A percentile compares a stretch with the other conserved stretches of the same genome.
Conservation (phyloP, 2,329 filamentous ascomycete genomes). For the Emydomyces testavorans region DNA sequence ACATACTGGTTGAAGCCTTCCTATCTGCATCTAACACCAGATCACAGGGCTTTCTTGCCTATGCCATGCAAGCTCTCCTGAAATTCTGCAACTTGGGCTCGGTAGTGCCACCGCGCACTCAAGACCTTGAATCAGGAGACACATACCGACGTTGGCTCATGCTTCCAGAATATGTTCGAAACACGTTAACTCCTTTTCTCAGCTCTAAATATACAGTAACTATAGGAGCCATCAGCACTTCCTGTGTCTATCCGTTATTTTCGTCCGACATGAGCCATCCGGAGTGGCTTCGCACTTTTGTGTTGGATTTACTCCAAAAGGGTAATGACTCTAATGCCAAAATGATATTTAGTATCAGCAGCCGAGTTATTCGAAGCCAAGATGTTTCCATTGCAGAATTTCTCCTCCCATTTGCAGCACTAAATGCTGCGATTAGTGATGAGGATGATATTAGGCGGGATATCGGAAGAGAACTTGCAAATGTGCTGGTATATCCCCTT, state of each 20-base stretch:
- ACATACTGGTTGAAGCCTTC: constrained; percentile 84
- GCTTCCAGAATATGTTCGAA: constrained; percentile 65
- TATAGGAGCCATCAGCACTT: constrained; percentile 44
- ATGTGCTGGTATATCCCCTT: constrained; percentile 58
- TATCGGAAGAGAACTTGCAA: constrained; percentile 61
- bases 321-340: constrained; percentile 62
- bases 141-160: constrained; percentile 64
- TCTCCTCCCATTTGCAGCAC: constrained; percentile 70
- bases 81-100: constrained; percentile 62
- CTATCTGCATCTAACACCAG: constrained; percentile 78
- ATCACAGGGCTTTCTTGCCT: constrained; percentile 83
- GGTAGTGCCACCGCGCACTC: constrained; percentile 40
- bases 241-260: constrained; percentile 68
- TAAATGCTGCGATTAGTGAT: constrained; percentile 72
- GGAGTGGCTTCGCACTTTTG: constrained; percentile 70
- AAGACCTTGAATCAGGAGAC: constrained; percentile 45
- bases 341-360: constrained; percentile 69
- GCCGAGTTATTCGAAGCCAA: constrained; percentile 71
- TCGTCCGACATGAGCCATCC: constrained; percentile 55
- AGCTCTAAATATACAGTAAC: constrained; percentile 70
- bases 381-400: constrained; percentile 80
- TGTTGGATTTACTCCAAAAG: constrained; percentile 69
- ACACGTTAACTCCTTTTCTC: constrained; percentile 77
- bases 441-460: constrained; percentile 51
- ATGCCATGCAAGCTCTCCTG: constrained; percentile 84